Base-by-base conservation (phyloP, 1,284 basidiomycete genomes). In the Cryptococcus sp. region DNA sequence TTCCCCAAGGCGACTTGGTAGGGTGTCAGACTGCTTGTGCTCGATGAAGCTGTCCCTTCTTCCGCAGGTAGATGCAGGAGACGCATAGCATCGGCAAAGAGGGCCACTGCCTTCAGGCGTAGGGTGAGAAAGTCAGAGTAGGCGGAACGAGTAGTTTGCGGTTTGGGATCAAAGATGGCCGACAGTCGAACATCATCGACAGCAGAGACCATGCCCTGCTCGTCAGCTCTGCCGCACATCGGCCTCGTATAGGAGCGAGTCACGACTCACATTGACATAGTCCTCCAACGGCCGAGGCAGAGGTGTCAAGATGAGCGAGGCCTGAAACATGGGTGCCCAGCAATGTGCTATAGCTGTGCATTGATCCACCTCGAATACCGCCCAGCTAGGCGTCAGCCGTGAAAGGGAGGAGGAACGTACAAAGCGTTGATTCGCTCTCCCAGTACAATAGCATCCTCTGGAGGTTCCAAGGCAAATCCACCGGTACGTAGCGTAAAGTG, bases 341-440 rank as follows among this genome's bases (percentile, higher is more conserved):
- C 58, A 50, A 43, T 59, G 62, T 0, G 62, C 60, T 6, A 63
- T 57, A 1, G 63, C 52, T 0, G 63, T 60, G 34, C 60, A 64
- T 12, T 57, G 47, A 36, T 68, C 66, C 7, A 60, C 40, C 31
- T 59, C 58, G 45, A 59, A 66, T 16, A 66, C 59, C 9, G 56
- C 52, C 66, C 66, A 68, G 54, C 61, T 65, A 31, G 5, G 42
- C 23, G 21, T 42, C 39, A 50, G 48, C 36, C 38, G 5, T 28
- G 14, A 19, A 22, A n/a, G 6, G 10, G 33, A 11, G 25, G 11
- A 25, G 7, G 19, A 35, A 47, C 48, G 44, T 40, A 57, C 53
- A 61, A 60, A 0, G 59, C 25, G 26, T 59, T 52, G 34, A 64
- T 64, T 12, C 62, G 50, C 46, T 59, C 56, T 5, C 56, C 60